Evolutionary conservation across 2,329 filamentous ascomycete genomes (phyloP), one percentile per base, ranked within the genome.

Genomic region (Cryphonectria naterciae): DNA sequence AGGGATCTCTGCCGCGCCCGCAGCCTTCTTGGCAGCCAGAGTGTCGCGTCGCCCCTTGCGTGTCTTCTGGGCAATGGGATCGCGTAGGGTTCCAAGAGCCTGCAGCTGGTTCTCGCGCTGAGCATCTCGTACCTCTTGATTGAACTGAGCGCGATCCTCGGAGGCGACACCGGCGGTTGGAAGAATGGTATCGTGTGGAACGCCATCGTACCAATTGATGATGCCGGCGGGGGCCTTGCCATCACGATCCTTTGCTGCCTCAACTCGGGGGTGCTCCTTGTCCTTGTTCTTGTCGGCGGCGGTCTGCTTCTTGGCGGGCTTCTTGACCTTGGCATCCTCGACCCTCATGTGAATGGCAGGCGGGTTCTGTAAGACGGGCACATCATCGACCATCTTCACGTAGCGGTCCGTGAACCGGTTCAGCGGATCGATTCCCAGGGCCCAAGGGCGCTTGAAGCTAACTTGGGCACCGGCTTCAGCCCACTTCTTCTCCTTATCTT

Each of bases 401-500:
- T 64, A 64, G 13, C 61, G 37, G 39, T 15, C 43, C 11, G 61
- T 64, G 22, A 19, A 64, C 11, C 39, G 22, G 39, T 25, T 46
- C 4, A 19, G 17, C 3, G 22, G 17, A 19, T 61, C 22, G n/a
- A 64, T 10, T 3, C 61, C 61, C 17, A 64, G 39, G 2, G 28
- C 39, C n/a, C 61, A 46, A 46, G 39, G 61, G 13, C 35, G 32
- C 32, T 35, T 39, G 39, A 64, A 64, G 5, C 32, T 39, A 6
- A 46, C 17, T 10, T 28, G 8, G 5, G 13, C 39, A 5, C 32
- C 39, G 13, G 35, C 13, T 15, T 17, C 10, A 5, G 35, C 37
- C 70, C 70, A 71, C 35, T 37, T 25, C 15, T 54, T 62, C 62
- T 71, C 70, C 58, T 71, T 69, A 37, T 66, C 65, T 17, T 35